Evolutionary conservation across 257 asterid genomes (phyloP).

Genomic region (Nicotiana paniculata): DNA sequence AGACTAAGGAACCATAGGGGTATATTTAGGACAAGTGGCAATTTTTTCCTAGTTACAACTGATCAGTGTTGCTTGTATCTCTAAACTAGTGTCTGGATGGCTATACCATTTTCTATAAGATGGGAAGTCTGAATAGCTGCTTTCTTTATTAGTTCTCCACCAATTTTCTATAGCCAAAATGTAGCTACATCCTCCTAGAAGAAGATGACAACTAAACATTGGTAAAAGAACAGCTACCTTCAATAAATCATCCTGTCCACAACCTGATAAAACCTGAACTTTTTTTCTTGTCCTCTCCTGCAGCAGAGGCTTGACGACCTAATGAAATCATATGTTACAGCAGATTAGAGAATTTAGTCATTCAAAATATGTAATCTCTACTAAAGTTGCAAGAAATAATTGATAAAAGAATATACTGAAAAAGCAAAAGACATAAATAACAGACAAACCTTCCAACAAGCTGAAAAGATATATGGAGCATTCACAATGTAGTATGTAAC

Average conservation of each 20-base stretch:
- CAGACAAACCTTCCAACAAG: conserved; percentile 70
- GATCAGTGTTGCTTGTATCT: neutral
- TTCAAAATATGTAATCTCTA: neutral
- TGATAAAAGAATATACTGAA: neutral
- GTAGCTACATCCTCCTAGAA: neutral
- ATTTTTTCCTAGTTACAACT: neutral
- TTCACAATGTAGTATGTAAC: conserved; percentile 67
- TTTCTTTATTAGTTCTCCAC: neutral
- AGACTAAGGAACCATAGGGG: neutral
- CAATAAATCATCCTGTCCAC: conserved; percentile 63
- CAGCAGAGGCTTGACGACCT: conserved; percentile 78
- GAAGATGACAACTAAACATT: neutral
- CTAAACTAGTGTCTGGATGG: neutral
- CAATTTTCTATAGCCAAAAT: neutral
- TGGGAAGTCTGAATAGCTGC: neutral
- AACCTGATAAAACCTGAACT: conserved; percentile 56
- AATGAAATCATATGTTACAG: conserved; percentile 12
- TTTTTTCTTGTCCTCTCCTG: conserved; percentile 67
- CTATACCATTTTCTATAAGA: neutral
- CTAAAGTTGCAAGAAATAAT: neutral
- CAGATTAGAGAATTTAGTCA: neutral
- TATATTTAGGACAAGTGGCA: neutral
- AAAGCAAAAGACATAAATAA: neutral
- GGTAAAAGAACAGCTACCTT: conserved; percentile 39
- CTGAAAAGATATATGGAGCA: conserved; percentile 61